Base-by-base conservation (phyloP, 805 yeast genomes). In the Debaryomyces hansenii region DNA sequence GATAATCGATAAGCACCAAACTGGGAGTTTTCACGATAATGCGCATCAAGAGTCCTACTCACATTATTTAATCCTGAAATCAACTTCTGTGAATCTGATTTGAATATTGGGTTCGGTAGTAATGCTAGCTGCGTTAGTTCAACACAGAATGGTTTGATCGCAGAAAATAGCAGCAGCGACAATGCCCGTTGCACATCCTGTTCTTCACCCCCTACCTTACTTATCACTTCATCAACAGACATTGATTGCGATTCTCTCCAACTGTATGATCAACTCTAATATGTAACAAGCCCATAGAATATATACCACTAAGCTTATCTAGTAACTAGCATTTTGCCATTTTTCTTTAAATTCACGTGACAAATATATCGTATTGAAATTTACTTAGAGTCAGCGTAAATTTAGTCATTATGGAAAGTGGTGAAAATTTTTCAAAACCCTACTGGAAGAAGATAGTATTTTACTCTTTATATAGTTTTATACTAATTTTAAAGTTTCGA, bases 91-190 rank as follows among this genome's bases (percentile, higher is more conserved):
- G 53, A 46, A 20, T 50, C 45, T 15, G 52, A 36, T 7, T 42
- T 20, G 40, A 47, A 42, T 2, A 42, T 41, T 5, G 51, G 36
- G 2, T 35, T 28, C 4, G 62, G 54, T 12, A 38, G 39, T n/a
- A 54, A 46, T 5, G 65, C 56, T 16, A 56, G 39, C 43, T 55
- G 57, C 1, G 68, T 58, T 29, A 71, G 51, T 28, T 55, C 56
- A 32, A 65, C 60, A 40, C 76, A 72, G 9, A 40, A 15, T 0
- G 71, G 70, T 40, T 66, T 66, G 24, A 70, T 46, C 39, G 45
- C 45, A 7, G 35, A 42, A 49, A 72, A 72, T 16, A 72, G 53
- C 42, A 41, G 51, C 61, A 50, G 57, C 16, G 69, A 64, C 14
- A 60, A 31, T 40, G 40, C 35, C 27, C 35, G 35, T 31, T 39